A percentile compares a stretch with the other conserved stretches of the same genome.
These are phyloP conservation scores for Aspergillus latus DNA, from an alignment of 2,329 filamentous ascomycete genomes.

Conservation along the genomic window DNA sequence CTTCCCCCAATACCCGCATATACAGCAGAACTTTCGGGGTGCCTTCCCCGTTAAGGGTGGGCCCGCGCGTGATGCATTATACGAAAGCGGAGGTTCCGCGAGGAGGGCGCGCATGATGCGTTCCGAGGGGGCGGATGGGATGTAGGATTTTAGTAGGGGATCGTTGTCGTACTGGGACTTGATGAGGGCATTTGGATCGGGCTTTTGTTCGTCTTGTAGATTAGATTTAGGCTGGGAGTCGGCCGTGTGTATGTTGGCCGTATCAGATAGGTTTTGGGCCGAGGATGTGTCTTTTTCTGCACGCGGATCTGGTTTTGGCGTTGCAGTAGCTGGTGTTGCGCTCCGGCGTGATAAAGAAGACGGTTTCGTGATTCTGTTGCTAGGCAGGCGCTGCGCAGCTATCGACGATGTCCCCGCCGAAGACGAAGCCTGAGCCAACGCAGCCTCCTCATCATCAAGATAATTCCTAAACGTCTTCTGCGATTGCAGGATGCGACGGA, in stretches of 20 bases:
- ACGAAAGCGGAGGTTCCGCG: slow-evolving; percentile 48
- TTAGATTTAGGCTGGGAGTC: neutral
- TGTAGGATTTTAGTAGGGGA: slow-evolving; percentile 43
- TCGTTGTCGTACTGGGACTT: slow-evolving; percentile 42
- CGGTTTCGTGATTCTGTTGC: slow-evolving; percentile 25
- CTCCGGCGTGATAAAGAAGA: slow-evolving; percentile 25
- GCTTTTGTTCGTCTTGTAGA: slow-evolving; percentile 18
- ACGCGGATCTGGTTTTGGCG: slow-evolving; percentile 16
- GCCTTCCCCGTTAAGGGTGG: slow-evolving; percentile 35
- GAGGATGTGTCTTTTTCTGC: slow-evolving; percentile 9
- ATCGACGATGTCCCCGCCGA: slow-evolving; percentile 8
- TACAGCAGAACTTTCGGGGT: slow-evolving; percentile 46
- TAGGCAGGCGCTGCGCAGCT: slow-evolving; percentile 20
- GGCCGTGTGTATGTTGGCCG: neutral
- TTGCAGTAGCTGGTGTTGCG: slow-evolving; percentile 26
- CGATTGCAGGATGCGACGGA: slow-evolving; percentile 49
- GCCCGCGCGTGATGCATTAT: slow-evolving; percentile 46
- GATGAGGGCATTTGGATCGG: slow-evolving; percentile 29
- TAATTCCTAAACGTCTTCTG: slow-evolving; percentile 53
- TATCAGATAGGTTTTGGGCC: slow-evolving; percentile 1
- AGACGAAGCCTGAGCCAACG: slow-evolving; percentile 28
- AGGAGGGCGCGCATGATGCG: slow-evolving; percentile 47
- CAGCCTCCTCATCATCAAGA: slow-evolving; percentile 53
- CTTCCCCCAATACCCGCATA: slow-evolving; percentile 54
- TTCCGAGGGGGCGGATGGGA: slow-evolving; percentile 45